These are phyloP conservation scores for Kwoniella shivajii DNA, from an alignment of 1,284 basidiomycete genomes.

Conservation along the genomic window DNA sequence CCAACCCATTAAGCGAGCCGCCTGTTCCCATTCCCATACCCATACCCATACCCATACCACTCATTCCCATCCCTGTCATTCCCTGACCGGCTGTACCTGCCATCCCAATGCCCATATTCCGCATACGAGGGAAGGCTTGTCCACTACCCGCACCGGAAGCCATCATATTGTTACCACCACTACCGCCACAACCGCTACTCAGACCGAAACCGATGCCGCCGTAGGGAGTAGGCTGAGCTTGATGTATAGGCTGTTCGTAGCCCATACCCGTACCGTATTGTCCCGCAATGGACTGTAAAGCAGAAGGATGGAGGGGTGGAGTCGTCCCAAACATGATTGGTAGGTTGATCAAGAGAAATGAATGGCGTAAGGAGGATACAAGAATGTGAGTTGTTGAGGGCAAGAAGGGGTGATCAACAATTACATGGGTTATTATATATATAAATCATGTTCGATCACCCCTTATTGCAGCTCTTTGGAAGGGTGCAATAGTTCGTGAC, in stretches of 20 bases:
- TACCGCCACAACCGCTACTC: slow-evolving; percentile 6
- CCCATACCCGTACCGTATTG: slow-evolving; percentile 4
- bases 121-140: slow-evolving; percentile 8
- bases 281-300: slow-evolving; percentile 16
- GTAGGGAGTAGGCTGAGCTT: slow-evolving; percentile 24
- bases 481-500: too few relatives aligned
- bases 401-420: not conserved
- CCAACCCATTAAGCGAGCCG: slow-evolving; percentile 14
- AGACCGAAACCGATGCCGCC: slow-evolving; percentile 41
- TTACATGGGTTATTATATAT: not conserved
- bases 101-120: slow-evolving; percentile 8
- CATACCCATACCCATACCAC: slow-evolving; percentile 10
- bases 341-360: not conserved
- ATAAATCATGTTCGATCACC: not conserved
- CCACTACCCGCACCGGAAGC: not conserved
- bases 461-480: too few relatives aligned
- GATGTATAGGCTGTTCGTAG: slow-evolving; percentile 20
- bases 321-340: slow-evolving; percentile 22
- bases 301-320: slow-evolving; percentile 13
- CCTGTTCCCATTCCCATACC: slow-evolving; percentile 7
- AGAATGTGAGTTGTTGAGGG: not conserved
- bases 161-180: slow-evolving; percentile 8
- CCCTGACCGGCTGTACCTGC: too few relatives aligned
- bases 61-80: slow-evolving; percentile 16
- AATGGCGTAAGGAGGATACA: not conserved